Conservation (phyloP, 2,329 filamentous ascomycete species). For the Meredithiella fracta region DNA sequence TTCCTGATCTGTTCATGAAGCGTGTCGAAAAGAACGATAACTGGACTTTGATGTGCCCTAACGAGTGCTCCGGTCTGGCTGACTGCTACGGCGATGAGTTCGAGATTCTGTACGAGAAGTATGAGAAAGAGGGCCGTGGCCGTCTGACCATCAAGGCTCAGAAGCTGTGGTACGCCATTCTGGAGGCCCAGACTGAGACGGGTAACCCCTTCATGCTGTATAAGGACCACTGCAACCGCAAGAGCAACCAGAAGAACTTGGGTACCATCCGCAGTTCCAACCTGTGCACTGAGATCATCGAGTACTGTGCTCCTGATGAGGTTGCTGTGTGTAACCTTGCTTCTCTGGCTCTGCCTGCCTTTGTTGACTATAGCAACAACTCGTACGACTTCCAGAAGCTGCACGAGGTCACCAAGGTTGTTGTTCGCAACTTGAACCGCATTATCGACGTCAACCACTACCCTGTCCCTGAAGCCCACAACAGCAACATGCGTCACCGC, state of each 20-base stretch:
- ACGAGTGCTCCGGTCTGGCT: conserved; percentile 84
- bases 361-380: conserved; percentile 69
- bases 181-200: conserved; percentile 96
- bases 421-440: conserved; percentile 81
- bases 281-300: conserved; percentile 94
- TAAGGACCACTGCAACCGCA: conserved; percentile 95
- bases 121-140: conserved; percentile 75
- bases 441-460: conserved; percentile 99
- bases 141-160: conserved; percentile 89
- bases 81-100: conserved; percentile 98
- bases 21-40: conserved; percentile 91
- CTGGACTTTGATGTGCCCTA: conserved; percentile 97
- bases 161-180: conserved; percentile 98
- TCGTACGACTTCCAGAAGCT: conserved; percentile 93
- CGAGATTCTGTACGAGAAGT: conserved; percentile 81
- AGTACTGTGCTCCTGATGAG: conserved; percentile 94
- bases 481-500: conserved; percentile 94
- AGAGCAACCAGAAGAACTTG: conserved; percentile 99
- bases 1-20: conserved; percentile 99
- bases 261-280: conserved; percentile 98
- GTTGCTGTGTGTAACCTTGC: conserved; percentile 97
- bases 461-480: conserved; percentile 81
- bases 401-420: conserved; percentile 81
- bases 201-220: conserved; percentile 99
- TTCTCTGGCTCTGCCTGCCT: conserved; percentile 80